Conservation (phyloP, 305 asterid genomes). For the Fraxinus dipetala region DNA sequence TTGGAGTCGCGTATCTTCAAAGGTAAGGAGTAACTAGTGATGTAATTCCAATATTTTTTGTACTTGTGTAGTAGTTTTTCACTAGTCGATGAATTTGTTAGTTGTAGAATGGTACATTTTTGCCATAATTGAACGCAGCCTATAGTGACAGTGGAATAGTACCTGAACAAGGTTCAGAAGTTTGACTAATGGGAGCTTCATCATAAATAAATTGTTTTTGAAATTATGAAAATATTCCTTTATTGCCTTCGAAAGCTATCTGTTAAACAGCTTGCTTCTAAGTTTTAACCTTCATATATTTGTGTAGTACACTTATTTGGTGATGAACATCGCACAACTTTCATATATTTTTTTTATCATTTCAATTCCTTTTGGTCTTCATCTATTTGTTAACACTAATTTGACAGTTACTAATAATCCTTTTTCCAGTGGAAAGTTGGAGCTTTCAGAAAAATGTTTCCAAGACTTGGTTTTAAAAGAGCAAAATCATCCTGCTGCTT, state of each 20-base stretch:
- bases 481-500: conserved; percentile 88
- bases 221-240: background rate
- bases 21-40: conserved; percentile 41
- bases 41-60: conserved; percentile 8
- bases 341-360: background rate
- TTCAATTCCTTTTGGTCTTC: conserved; percentile 9
- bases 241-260: background rate
- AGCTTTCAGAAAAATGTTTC: conserved; percentile 79
- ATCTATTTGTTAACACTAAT: conserved; percentile 19
- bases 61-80: background rate
- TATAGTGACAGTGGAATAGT: conserved; percentile 1
- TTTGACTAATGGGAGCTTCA: background rate
- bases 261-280: background rate
- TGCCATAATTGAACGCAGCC: background rate
- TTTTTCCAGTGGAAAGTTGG: conserved; percentile 68
- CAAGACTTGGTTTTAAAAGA: conserved; percentile 78
- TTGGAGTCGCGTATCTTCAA: conserved; percentile 85
- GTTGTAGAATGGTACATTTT: background rate
- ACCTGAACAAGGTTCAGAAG: conserved; percentile 11
- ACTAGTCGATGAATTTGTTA: background rate
- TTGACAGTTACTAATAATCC: conserved; percentile 20
- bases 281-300: background rate
- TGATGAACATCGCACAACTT: background rate
- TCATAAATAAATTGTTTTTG: background rate
- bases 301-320: background rate